These are phyloP conservation scores for Phialophora expanda DNA, from an alignment of 2,329 filamentous ascomycete genomes.

Conservation along the genomic window DNA sequence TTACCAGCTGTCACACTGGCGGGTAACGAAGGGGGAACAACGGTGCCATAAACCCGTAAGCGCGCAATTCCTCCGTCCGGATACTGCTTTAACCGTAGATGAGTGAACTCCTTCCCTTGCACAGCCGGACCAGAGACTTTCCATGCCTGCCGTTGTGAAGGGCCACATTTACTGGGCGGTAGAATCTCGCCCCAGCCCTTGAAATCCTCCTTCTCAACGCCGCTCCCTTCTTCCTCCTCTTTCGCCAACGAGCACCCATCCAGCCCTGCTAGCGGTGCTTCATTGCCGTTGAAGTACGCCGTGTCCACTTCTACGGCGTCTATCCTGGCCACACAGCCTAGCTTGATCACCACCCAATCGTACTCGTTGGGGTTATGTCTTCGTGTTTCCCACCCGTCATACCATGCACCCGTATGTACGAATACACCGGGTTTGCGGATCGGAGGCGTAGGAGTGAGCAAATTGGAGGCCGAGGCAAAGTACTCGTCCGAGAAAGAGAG, in stretches of 20 bases:
- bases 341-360: conserved; percentile 65
- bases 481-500: conserved; percentile 65
- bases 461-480: conserved; percentile 65
- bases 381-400: conserved; percentile 69
- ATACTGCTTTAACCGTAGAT: conserved; percentile 53
- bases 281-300: conserved; percentile 53
- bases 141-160: conserved; percentile 52
- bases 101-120: conserved; percentile 47
- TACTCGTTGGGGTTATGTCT: conserved; percentile 63
- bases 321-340: conserved; percentile 47
- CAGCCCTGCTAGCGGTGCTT: conserved; percentile 50
- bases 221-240: conserved; percentile 41
- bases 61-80: conserved; percentile 54
- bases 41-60: conserved; percentile 51
- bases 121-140: conserved; percentile 39
- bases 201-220: conserved; percentile 43
- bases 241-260: conserved; percentile 44
- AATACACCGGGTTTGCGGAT: conserved; percentile 64
- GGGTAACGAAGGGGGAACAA: conserved; percentile 44
- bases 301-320: conserved; percentile 54
- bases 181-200: conserved; percentile 49
- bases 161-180: conserved; percentile 47
- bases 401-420: conserved; percentile 66
- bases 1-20: conserved; percentile 20
- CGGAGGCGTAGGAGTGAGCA: conserved; percentile 62